phyloP scores from a whole-genome alignment of 163 green algal species.

The Chloromonas sp. region DNA sequence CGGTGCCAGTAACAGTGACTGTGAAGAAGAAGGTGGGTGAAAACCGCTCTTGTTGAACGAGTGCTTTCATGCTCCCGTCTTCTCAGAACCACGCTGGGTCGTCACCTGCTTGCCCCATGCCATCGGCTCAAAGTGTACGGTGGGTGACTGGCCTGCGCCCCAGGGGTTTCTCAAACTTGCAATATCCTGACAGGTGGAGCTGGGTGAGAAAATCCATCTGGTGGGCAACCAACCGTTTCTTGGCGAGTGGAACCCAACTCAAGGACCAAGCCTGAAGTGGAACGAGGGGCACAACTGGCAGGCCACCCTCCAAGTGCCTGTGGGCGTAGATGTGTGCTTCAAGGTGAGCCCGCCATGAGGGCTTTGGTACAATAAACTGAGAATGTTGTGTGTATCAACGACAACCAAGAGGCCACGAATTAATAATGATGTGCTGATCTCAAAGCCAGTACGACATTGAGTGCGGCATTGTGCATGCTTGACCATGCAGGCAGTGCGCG shows the following conservation, averaged over 20 bases:
- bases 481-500: slow-evolving; percentile 1
- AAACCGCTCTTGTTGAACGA: no score
- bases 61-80: no score
- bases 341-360: slow-evolving; percentile 41
- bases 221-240: slow-evolving; percentile 57
- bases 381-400: background rate
- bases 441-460: background rate
- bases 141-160: no score
- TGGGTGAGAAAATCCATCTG: slow-evolving; percentile 53
- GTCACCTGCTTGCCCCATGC: no score
- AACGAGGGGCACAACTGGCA: slow-evolving; percentile 74
- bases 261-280: slow-evolving; percentile 56
- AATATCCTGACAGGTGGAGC: background rate
- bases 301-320: slow-evolving; percentile 32
- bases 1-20: no score
- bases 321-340: slow-evolving; percentile 54
- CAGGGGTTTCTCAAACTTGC: no score
- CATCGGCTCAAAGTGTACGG: no score
- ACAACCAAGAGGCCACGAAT: background rate
- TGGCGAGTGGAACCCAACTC: slow-evolving; percentile 57
- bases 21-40: no score
- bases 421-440: background rate
- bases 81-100: no score
- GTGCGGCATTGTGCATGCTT: background rate
- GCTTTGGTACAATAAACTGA: background rate